These are phyloP conservation scores for Cercospora janseana DNA, from an alignment of 2,329 filamentous ascomycete genomes.

Conservation along the genomic window DNA sequence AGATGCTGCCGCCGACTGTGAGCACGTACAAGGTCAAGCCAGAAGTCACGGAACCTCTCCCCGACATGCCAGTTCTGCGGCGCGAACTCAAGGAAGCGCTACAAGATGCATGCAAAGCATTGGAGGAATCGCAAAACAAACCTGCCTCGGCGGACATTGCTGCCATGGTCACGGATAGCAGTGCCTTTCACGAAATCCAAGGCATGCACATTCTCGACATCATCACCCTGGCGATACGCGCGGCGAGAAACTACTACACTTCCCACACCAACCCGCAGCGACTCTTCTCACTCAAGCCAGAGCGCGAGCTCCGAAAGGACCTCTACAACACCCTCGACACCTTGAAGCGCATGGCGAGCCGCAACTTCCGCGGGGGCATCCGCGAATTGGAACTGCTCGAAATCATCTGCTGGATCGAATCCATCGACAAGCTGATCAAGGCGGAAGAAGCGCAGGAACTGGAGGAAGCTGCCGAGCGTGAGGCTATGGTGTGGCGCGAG, in stretches of 20 bases:
- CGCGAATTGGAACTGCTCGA: conserved; percentile 72
- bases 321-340: conserved; percentile 84
- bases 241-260: conserved; percentile 95
- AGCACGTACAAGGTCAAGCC: conserved; percentile 91
- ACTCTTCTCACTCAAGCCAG: conserved; percentile 80
- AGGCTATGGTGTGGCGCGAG: conserved; percentile 73
- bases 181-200: conserved; percentile 81
- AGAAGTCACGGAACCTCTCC: conserved; percentile 77
- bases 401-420: conserved; percentile 75
- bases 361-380: conserved; percentile 81
- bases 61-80: conserved; percentile 76
- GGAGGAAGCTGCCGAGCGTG: conserved; percentile 67
- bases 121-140: conserved; percentile 56
- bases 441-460: conserved; percentile 76
- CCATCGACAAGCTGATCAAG: conserved; percentile 72
- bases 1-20: conserved; percentile 92
- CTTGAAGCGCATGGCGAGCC: conserved; percentile 83
- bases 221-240: conserved; percentile 90
- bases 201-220: conserved; percentile 90
- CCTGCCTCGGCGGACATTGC: conserved; percentile 22
- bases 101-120: conserved; percentile 64
- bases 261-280: conserved; percentile 83
- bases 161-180: conserved; percentile 44
- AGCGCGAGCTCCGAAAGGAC: conserved; percentile 80
- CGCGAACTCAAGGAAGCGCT: conserved; percentile 66